Evolutionary conservation across 345 rosid genomes (phyloP).

Genomic region (Chamaenerion angustifolium): DNA sequence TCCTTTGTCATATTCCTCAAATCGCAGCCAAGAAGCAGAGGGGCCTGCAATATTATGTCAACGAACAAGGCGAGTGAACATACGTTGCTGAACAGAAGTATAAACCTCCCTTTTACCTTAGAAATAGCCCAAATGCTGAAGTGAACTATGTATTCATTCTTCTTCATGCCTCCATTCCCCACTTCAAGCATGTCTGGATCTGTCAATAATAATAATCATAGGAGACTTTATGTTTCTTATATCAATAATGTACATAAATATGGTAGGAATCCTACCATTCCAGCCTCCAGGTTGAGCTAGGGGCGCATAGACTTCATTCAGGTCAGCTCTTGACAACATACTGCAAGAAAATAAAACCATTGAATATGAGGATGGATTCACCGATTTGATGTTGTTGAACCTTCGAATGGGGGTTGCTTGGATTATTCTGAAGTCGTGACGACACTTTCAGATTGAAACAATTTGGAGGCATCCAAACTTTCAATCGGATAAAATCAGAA

Average conservation of each 20-base stretch:
- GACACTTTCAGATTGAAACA: too few species aligned
- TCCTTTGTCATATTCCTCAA: conserved; percentile 17
- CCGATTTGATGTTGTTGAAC: too few species aligned
- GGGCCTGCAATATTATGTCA: conserved; percentile 19
- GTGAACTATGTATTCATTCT: conserved; percentile 69
- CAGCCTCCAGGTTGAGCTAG: conserved; percentile 91
- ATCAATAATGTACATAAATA: background rate
- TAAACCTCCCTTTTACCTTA: conserved; percentile 26
- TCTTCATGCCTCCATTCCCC: conserved; percentile 95
- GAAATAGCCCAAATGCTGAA: conserved; percentile 94
- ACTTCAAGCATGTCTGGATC: conserved; percentile 99
- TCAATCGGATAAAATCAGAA: too few species aligned
- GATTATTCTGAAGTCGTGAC: too few species aligned
- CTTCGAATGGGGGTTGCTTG: too few species aligned
- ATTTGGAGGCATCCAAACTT: too few species aligned
- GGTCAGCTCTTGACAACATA: conserved; percentile 57
- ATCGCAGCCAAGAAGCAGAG: conserved; percentile 34
- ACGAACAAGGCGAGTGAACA: too few species aligned
- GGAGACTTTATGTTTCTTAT: background rate
- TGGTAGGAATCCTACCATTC: conserved; percentile 38
- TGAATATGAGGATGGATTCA: background rate
- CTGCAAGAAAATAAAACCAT: conserved; percentile 23
- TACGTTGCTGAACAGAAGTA: background rate
- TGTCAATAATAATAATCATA: conserved; percentile 8
- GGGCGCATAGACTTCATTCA: conserved; percentile 64